Percentiles rank a stretch among this genome's conserved stretches.
These are phyloP conservation scores for Candida smagusa DNA, from an alignment of 1,139 yeast species.

Conservation along the genomic window DNA sequence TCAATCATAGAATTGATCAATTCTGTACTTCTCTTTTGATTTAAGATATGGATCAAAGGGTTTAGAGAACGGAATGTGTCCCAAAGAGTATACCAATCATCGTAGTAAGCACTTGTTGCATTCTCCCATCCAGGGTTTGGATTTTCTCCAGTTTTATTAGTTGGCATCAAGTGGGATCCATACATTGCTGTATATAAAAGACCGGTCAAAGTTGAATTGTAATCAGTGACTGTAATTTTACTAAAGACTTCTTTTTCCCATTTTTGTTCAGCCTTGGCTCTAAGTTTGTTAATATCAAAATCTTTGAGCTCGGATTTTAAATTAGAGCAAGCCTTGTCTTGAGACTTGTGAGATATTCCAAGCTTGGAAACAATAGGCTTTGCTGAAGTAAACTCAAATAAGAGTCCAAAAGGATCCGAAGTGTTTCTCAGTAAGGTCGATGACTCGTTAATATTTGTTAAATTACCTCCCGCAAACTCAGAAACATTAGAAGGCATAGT, in stretches of 20 bases:
- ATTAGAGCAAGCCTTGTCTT: constrained; percentile 29
- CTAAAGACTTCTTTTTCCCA: constrained; percentile 30
- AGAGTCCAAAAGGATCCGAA: constrained; percentile 18
- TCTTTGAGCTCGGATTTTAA: constrained; percentile 18
- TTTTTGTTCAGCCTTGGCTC: constrained; percentile 15
- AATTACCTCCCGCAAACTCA: constrained; percentile 12
- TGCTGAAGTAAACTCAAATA: constrained; percentile 18
- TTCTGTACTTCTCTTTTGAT: constrained; percentile 28
- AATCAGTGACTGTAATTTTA: constrained; percentile 17
- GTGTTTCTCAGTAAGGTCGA: constrained; percentile 7
- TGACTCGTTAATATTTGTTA: neutral
- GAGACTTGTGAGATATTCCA: constrained; percentile 32
- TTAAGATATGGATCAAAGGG: constrained; percentile 29
- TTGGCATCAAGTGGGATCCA: constrained; percentile 33
- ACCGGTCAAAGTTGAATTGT: constrained; percentile 19
- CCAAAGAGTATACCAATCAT: constrained; percentile 42
- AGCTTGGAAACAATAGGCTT: constrained; percentile 19
- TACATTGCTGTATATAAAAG: constrained; percentile 31
- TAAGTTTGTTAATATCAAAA: constrained; percentile 20
- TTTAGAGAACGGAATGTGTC: constrained; percentile 34
- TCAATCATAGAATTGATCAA: constrained; percentile 28
- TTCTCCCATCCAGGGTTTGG: constrained; percentile 20
- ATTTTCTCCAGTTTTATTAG: constrained; percentile 36
- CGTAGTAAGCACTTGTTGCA: constrained; percentile 28
- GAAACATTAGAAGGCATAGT: constrained; percentile 12